Conservation (phyloP, 208 protist species). For the Trypanosoma congolense region DNA sequence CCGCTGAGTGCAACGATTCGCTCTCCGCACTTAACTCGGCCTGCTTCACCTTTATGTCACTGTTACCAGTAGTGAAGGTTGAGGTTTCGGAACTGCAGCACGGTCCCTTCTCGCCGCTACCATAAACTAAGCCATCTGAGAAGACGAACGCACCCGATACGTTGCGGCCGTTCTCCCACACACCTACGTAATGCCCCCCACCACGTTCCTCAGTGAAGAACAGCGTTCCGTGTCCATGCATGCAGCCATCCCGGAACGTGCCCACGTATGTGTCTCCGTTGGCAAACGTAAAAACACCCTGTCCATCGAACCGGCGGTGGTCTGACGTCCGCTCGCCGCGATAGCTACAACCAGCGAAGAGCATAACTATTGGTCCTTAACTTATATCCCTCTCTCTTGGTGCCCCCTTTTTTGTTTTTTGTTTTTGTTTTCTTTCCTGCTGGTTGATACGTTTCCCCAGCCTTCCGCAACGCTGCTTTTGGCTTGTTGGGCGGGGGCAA, state of each 20-base stretch:
- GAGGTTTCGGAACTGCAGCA: neutral
- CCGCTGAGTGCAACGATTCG: too few relatives aligned
- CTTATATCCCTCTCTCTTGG: too few relatives aligned
- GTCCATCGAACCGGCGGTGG: slow-evolving; percentile 59
- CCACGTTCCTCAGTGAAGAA: slow-evolving; percentile 44
- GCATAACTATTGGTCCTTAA: slow-evolving; percentile 17
- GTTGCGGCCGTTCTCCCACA: slow-evolving; percentile 73
- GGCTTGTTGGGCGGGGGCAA: too few relatives aligned
- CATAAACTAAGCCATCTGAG: slow-evolving; percentile 74
- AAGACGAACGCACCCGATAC: slow-evolving; percentile 80
- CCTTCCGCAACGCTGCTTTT: too few relatives aligned
- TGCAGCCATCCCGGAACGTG: slow-evolving; percentile 66
- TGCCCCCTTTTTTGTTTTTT: neutral
- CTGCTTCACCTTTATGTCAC: neutral
- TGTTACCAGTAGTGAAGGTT: neutral
- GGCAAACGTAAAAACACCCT: slow-evolving; percentile 75
- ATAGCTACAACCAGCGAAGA: slow-evolving; percentile 50
- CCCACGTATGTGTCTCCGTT: slow-evolving; percentile 84
- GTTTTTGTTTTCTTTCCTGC: slow-evolving; percentile 3
- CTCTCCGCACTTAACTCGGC: too few relatives aligned
- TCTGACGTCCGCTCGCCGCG: slow-evolving; percentile 53
- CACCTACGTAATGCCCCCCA: slow-evolving; percentile 76
- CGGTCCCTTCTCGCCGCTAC: slow-evolving; percentile 8
- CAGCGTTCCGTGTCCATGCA: slow-evolving; percentile 79
- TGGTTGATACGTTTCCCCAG: too few relatives aligned